Conservation (phyloP, 768 basidiomycete species). For the Kondoa malvinella region DNA sequence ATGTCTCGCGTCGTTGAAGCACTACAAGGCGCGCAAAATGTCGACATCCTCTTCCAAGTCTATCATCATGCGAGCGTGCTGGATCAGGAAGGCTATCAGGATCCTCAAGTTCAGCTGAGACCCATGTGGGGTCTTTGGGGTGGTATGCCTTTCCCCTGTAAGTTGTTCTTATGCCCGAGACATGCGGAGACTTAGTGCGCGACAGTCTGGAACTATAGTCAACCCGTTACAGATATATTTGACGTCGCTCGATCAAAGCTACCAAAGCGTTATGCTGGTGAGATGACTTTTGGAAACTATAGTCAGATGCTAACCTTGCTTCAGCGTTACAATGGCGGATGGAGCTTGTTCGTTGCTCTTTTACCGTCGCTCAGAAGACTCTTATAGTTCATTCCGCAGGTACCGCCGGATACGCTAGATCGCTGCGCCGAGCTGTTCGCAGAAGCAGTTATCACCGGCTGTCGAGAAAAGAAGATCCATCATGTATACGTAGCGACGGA, state of each 20-base stretch:
- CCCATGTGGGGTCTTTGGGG: neutral
- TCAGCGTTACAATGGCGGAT: neutral
- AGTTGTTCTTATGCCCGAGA: too few relatives aligned
- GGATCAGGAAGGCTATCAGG: neutral
- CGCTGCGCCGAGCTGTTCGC: conserved; percentile 7
- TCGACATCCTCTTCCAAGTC: neutral
- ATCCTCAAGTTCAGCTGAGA: neutral
- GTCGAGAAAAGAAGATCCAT: neutral
- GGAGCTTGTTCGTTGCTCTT: neutral
- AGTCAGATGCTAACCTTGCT: too few relatives aligned
- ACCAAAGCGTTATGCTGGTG: neutral
- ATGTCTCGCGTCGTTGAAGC: neutral
- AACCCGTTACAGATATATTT: neutral
- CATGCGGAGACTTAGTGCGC: neutral
- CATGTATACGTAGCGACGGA: conserved; percentile 8
- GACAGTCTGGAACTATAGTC: neutral
- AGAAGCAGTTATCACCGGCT: conserved; percentile 3
- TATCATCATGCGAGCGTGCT: neutral
- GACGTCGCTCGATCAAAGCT: neutral
- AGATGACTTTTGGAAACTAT: too few relatives aligned
- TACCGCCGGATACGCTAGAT: neutral
- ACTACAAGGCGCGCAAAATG: neutral
- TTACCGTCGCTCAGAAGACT: too few relatives aligned
- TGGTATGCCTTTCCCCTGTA: neutral
- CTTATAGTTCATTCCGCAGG: neutral